Percentiles rank a stretch among this genome's conserved stretches.
These are phyloP conservation scores for Amphibolis antarctica DNA, from an alignment of 106 monocot genomes.

Conservation along the genomic window DNA sequence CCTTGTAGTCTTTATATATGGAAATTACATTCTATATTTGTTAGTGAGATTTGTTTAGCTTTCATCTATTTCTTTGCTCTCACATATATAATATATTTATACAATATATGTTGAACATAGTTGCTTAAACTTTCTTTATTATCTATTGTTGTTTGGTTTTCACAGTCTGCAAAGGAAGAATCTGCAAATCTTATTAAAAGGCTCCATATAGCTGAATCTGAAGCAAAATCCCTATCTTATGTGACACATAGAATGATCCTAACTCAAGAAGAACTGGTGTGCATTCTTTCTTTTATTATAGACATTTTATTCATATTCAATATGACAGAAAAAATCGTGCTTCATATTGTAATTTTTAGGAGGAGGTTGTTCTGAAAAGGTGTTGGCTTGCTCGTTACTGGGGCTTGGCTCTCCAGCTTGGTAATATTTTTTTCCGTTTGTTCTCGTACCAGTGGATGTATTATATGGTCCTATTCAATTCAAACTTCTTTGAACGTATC, in stretches of 20 bases:
- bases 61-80: no score
- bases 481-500: background rate
- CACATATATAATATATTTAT: no score
- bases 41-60: no score
- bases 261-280: slow-evolving; percentile 84
- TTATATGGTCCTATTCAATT: background rate
- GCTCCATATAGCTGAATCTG: slow-evolving; percentile 69
- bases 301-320: background rate
- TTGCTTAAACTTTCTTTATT: no score
- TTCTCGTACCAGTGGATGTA: background rate
- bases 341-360: slow-evolving; percentile 27
- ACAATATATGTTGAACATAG: no score
- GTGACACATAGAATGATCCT: slow-evolving; percentile 82
- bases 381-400: slow-evolving; percentile 98
- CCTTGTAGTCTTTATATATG: no score
- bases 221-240: slow-evolving; percentile 50
- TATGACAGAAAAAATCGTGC: background rate
- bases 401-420: slow-evolving; percentile 74
- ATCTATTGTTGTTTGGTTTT: no score
- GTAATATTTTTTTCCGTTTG: slow-evolving; percentile 25
- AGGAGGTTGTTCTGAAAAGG: slow-evolving; percentile 91
- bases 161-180: slow-evolving; percentile 72
- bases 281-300: background rate
- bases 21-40: no score
- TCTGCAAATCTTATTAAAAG: slow-evolving; percentile 33